Base-by-base conservation (phyloP, 1,284 basidiomycete genomes). In the Pseudozyma sp. region DNA sequence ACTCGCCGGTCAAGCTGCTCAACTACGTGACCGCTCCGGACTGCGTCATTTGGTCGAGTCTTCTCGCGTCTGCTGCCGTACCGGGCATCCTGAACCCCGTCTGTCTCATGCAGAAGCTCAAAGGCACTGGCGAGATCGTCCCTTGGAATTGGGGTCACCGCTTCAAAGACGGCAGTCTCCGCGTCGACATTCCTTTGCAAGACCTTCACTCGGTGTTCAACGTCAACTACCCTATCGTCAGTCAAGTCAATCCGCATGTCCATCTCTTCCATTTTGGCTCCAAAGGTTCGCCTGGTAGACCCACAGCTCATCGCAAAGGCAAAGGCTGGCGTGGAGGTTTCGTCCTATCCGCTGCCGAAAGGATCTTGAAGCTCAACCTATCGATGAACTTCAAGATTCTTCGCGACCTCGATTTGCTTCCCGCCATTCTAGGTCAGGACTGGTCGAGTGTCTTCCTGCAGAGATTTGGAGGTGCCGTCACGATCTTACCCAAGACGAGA, bases 191-290 rank as follows among this genome's bases (percentile, higher is more conserved):
- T 70, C 96, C 96, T 3, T 88, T 97, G 12, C 93, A 96, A 85
- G 89, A 91, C 44, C 87, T 98, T 36, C 96, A 98, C 83, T 74
- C 85, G 8, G 78, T 83, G 35, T 86, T 77, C 75, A 94, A 86
- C 68, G 95, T 97, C 66, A 97, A 95, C 72, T 92, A 97, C 85
- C 93, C 94, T 1, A 92, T 98, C 52, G 96, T 99, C 39, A 95
- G 93, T 0, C 95, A 95, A 87, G 95, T 93, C 35, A 99, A 98
- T 81, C 96, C 95, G 0, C 97, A 99, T 85, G 94, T 99, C 12
- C 96, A 98, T 85, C 82, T 98, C n/a, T 99, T 99, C 87, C 96
- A 97, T 87, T 98, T 97, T 81, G 94, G 94, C 0, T 92, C 94
- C 35, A 89, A 93, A 78, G 96, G 96, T 5, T 94, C 94, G 0